These are phyloP conservation scores for Ophiostoma pallidulum DNA, from an alignment of 2,329 filamentous ascomycete species.

Conservation along the genomic window DNA sequence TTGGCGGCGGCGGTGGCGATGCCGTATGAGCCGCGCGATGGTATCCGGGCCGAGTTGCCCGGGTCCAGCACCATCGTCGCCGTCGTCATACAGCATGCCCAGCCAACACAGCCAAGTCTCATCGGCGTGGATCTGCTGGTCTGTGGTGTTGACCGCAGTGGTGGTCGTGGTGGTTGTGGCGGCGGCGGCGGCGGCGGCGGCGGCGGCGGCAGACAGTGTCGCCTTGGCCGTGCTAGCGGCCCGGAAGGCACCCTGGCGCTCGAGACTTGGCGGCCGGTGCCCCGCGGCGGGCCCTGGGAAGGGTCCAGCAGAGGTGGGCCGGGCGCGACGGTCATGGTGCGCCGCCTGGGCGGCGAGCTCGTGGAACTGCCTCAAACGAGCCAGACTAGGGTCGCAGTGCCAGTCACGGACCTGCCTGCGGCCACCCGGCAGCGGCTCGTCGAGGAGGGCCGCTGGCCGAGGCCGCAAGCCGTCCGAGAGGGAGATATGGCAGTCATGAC, in stretches of 20 bases:
- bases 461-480: too few species aligned
- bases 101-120: conserved; percentile 34
- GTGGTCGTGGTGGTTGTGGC: too few species aligned
- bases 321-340: too few species aligned
- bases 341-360: neutral
- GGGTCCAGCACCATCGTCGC: conserved; percentile 25
- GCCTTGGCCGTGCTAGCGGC: conserved; percentile 30
- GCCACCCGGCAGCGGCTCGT: too few species aligned
- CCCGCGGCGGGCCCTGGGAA: too few species aligned
- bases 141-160: too few species aligned
- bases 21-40: conserved; percentile 26
- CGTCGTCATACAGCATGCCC: conserved; percentile 36
- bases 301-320: too few species aligned
- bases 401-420: neutral
- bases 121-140: conserved; percentile 20
- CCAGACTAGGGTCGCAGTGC: neutral
- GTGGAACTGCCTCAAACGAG: neutral
- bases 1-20: too few species aligned
- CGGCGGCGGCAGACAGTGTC: too few species aligned
- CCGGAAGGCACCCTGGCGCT: conserved; percentile 38
- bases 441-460: neutral
- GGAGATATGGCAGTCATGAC: too few species aligned
- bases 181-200: too few species aligned
- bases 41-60: conserved; percentile 32
- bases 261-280: conserved; percentile 32